phyloP scores from a whole-genome alignment of 345 rosid genomes.

The Dimocarpus longan region DNA sequence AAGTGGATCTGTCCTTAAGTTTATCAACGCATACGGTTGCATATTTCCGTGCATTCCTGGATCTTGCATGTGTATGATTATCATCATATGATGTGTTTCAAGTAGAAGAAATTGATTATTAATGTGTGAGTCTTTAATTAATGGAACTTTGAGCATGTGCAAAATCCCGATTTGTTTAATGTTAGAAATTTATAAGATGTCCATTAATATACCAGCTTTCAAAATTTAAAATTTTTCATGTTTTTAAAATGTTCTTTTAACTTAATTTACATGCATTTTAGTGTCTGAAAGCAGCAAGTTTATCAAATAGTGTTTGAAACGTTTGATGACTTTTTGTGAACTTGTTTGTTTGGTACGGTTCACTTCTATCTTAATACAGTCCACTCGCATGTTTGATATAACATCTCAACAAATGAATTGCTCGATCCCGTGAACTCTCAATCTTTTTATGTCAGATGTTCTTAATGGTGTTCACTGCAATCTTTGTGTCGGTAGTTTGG shows the following conservation, averaged over 20 bases:
- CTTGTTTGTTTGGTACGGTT: neutral
- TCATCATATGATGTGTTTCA: neutral
- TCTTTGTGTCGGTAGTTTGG: neutral
- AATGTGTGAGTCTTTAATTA: neutral
- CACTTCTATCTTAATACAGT: neutral
- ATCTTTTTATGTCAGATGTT: neutral
- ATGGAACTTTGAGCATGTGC: slow-evolving; percentile 4
- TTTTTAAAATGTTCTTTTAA: neutral
- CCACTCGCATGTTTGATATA: neutral
- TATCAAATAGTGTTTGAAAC: neutral
- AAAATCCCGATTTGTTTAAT: neutral
- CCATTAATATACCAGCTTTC: neutral
- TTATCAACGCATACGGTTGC: neutral
- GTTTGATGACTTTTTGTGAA: neutral
- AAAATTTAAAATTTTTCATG: neutral
- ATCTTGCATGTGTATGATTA: neutral
- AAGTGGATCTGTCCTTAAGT: neutral
- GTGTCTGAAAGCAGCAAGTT: neutral
- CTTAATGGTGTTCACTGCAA: neutral
- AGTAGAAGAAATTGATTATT: neutral
- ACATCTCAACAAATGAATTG: neutral
- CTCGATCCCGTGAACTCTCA: neutral
- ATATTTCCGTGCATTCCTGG: slow-evolving; percentile 5
- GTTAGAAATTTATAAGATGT: neutral
- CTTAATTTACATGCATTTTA: neutral